Conservation (phyloP, 768 basidiomycete genomes). For the Mycena belliarum region DNA sequence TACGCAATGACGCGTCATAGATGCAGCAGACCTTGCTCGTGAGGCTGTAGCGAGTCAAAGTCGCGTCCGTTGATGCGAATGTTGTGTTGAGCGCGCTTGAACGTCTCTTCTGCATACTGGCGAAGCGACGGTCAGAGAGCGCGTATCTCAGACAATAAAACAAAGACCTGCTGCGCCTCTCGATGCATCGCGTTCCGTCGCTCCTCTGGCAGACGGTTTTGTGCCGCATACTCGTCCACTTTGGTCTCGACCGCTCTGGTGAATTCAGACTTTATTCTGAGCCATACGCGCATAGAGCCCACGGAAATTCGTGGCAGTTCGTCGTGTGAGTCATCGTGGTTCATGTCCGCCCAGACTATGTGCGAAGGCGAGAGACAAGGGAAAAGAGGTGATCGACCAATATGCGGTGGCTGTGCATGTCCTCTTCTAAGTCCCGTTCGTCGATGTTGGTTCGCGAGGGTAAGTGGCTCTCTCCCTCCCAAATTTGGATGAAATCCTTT, state of each 20-base stretch:
- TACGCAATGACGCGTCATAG: background rate
- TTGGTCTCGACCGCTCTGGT: background rate
- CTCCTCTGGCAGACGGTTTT: background rate
- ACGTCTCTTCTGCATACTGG: conserved; percentile 65
- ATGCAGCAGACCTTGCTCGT: conserved; percentile 47
- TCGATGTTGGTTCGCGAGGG: too few relatives aligned
- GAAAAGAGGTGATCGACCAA: too few relatives aligned
- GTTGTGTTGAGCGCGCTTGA: conserved; percentile 67
- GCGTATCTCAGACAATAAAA: conserved; percentile 11
- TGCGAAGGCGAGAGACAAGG: too few relatives aligned
- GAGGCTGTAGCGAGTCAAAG: conserved; percentile 61
- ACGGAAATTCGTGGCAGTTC: conserved; percentile 12
- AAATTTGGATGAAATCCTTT: conserved; percentile 14
- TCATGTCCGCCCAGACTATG: too few relatives aligned
- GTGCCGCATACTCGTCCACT: background rate
- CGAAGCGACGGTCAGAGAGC: background rate
- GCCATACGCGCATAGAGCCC: conserved; percentile 18
- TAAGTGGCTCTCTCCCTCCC: background rate
- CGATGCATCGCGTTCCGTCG: background rate
- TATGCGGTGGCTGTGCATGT: background rate
- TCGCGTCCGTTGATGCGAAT: conserved; percentile 80
- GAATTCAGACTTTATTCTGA: conserved; percentile 12
- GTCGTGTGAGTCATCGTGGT: conserved; percentile 4
- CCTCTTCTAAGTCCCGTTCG: too few relatives aligned
- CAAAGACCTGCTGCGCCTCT: conserved; percentile 16